phyloP scores from a whole-genome alignment of 2,329 filamentous ascomycete genomes.

The Cercospora janseana region DNA sequence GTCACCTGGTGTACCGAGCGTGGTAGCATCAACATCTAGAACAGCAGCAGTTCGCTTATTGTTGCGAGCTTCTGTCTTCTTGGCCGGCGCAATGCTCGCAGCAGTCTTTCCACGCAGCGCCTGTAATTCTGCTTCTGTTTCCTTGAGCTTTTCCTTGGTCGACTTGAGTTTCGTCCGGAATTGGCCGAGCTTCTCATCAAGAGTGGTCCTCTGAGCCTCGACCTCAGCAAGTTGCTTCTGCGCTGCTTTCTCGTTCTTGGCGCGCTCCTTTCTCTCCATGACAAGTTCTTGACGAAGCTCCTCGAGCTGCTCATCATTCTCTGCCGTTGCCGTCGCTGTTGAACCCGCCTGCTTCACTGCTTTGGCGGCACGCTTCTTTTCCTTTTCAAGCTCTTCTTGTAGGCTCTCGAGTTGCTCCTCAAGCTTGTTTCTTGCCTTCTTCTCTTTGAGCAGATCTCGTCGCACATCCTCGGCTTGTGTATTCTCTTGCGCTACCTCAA shows the following conservation, averaged over 20 bases:
- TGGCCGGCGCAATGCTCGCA: constrained; percentile 38
- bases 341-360: constrained; percentile 45
- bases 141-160: constrained; percentile 71
- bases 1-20: constrained; percentile 51
- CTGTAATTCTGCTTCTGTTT: constrained; percentile 54
- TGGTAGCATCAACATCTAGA: constrained; percentile 49
- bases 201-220: constrained; percentile 60
- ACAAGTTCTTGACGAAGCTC: constrained; percentile 52
- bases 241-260: constrained; percentile 53
- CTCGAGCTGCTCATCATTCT: constrained; percentile 45
- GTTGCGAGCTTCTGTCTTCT: constrained; percentile 36
- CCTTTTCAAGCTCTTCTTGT: constrained; percentile 36
- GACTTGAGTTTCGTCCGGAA: constrained; percentile 68
- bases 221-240: constrained; percentile 60
- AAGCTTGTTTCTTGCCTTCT: constrained; percentile 35
- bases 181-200: constrained; percentile 69
- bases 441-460: constrained; percentile 36
- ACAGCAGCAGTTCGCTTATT: constrained; percentile 46
- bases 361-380: constrained; percentile 38
- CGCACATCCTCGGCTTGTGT: constrained; percentile 37
- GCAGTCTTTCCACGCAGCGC: constrained; percentile 40
- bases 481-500: constrained; percentile 41
- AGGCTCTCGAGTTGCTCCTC: constrained; percentile 40
- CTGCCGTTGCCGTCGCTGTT: constrained; percentile 42
- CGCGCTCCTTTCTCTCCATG: constrained; percentile 52